These are phyloP conservation scores for Epichloe bromicola DNA, from an alignment of 2,329 filamentous ascomycete species.

Conservation along the genomic window DNA sequence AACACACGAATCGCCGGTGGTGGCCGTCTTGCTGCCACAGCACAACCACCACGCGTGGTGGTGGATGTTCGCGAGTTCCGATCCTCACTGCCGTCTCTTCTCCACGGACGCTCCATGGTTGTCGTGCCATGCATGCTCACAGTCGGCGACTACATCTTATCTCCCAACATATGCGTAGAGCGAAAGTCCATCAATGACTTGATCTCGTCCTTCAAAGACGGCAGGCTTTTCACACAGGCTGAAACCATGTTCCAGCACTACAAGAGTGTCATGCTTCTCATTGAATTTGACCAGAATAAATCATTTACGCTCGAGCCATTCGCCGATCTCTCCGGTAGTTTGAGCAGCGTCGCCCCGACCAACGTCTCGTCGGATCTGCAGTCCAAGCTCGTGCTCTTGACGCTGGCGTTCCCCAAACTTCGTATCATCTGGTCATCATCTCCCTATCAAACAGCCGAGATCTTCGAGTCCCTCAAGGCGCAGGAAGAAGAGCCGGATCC, in stretches of 20 bases:
- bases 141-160: conserved; percentile 90
- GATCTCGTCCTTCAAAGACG: conserved; percentile 83
- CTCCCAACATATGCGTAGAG: conserved; percentile 83
- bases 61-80: conserved; percentile 95
- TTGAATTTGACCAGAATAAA: conserved; percentile 96
- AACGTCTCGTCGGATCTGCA: conserved; percentile 61
- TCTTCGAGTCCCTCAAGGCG: conserved; percentile 87
- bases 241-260: conserved; percentile 95
- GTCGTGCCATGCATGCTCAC: conserved; percentile 93
- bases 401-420: conserved; percentile 77
- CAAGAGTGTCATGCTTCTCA: conserved; percentile 76
- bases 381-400: conserved; percentile 81
- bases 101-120: conserved; percentile 79
- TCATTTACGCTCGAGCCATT: conserved; percentile 87
- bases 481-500: conserved; percentile 85
- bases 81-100: conserved; percentile 77
- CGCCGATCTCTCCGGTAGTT: conserved; percentile 50
- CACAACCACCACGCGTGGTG: conserved; percentile 77
- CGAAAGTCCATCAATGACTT: conserved; percentile 87
- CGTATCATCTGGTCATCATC: conserved; percentile 89
- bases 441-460: conserved; percentile 93
- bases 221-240: conserved; percentile 79
- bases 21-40: conserved; percentile 69
- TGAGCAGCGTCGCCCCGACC: conserved; percentile 49
- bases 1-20: conserved; percentile 96